Conservation (phyloP, 2,329 filamentous ascomycete species). For the Scytalidium lignicola region DNA sequence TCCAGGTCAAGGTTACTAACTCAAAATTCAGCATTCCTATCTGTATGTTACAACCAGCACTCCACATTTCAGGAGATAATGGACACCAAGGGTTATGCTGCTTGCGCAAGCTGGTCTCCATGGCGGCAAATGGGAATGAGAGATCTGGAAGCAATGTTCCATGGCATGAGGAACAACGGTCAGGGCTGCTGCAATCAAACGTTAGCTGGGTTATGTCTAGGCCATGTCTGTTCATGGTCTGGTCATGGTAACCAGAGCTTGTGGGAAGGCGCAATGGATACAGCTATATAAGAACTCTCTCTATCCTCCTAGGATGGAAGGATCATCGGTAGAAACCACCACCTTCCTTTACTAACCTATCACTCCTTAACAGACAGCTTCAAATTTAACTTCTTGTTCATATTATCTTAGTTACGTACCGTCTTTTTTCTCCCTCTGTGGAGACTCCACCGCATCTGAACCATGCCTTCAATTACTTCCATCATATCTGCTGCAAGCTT, state of each 20-base stretch:
- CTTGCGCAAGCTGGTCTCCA: background rate
- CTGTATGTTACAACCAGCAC: background rate
- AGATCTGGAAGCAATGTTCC: background rate
- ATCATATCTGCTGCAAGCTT: slow-evolving; percentile 22
- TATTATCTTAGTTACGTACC: background rate
- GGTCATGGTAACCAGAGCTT: background rate
- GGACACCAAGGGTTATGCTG: background rate
- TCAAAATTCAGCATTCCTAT: background rate
- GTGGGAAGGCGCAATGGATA: background rate
- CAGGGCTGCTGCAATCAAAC: background rate
- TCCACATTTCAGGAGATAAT: background rate
- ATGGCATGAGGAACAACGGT: background rate
- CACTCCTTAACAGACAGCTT: background rate
- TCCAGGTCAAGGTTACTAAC: background rate
- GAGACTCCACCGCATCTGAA: slow-evolving; percentile 1
- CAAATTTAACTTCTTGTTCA: background rate
- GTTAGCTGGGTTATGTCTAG: background rate
- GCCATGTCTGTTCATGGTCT: background rate
- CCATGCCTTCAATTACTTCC: slow-evolving; percentile 24
- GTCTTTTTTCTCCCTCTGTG: background rate
- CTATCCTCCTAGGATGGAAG: background rate
- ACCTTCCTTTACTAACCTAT: background rate
- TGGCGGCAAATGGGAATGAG: background rate
- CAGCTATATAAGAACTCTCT: background rate
- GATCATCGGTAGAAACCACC: background rate